Conservation (phyloP, 257 asterid species). For the Haberlea rhodopensis region DNA sequence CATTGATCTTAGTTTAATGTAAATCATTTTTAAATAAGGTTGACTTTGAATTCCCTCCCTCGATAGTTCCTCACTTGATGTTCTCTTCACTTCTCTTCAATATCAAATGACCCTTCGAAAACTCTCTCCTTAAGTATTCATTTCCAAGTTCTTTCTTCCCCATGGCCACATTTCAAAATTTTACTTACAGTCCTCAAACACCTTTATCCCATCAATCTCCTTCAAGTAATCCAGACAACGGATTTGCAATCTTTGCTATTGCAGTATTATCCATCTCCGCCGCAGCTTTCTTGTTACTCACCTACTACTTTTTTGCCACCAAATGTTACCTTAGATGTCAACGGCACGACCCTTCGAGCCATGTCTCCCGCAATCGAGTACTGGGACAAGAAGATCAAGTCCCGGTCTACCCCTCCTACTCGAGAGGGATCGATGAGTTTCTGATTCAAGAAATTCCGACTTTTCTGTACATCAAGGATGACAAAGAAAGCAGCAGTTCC, state of each 20-base stretch:
- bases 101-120: neutral
- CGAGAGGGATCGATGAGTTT: constrained; percentile 40
- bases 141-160: neutral
- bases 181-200: constrained; percentile 14
- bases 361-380: constrained; percentile 23
- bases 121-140: neutral
- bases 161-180: constrained; percentile 23
- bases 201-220: constrained; percentile 23
- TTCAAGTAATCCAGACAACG: constrained; percentile 21
- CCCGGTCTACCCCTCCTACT: constrained; percentile 34
- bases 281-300: constrained; percentile 33
- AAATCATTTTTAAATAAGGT: constrained; percentile 3
- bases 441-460: constrained; percentile 38
- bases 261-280: constrained; percentile 42
- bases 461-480: constrained; percentile 25
- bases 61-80: neutral
- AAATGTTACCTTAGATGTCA: constrained; percentile 41
- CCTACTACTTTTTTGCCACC: constrained; percentile 35
- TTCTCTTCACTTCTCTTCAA: too few species aligned
- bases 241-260: constrained; percentile 42
- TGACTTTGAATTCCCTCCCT: constrained; percentile 6
- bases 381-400: constrained; percentile 26
- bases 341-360: constrained; percentile 31
- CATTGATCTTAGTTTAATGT: constrained; percentile 25
- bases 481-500: constrained; percentile 22